A percentile compares a stretch with the other conserved stretches of the same genome.
Conservation (phyloP, 2,329 filamentous ascomycete genomes). For the Drechslerella stenobrocha region DNA sequence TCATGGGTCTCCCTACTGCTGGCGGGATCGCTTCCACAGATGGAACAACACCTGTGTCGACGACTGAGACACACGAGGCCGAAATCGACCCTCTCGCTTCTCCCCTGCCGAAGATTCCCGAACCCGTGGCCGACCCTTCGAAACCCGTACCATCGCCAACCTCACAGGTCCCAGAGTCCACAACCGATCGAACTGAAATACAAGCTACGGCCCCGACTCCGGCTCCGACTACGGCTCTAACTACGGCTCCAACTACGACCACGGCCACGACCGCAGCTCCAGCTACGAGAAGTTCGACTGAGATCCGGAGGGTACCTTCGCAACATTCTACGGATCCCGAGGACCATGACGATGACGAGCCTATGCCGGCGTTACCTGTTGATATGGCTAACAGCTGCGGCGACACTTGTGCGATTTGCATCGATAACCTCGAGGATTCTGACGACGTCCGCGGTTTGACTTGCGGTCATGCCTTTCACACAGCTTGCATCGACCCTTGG, state of each 20-base stretch:
- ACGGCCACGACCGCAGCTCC: slow-evolving; percentile 1
- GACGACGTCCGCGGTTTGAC: slow-evolving; percentile 92
- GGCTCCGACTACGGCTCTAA: not conserved
- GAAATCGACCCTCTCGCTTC: slow-evolving; percentile 35
- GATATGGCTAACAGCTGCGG: slow-evolving; percentile 80
- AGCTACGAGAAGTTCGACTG: slow-evolving; percentile 15
- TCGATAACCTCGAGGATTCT: slow-evolving; percentile 90
- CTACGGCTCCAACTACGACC: too few species aligned
- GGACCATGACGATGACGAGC: slow-evolving; percentile 75
- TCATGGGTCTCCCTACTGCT: slow-evolving; percentile 77
- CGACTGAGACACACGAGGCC: slow-evolving; percentile 16
- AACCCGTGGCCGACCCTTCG: slow-evolving; percentile 39
- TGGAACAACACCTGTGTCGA: slow-evolving; percentile 23
- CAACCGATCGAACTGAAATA: slow-evolving; percentile 14
- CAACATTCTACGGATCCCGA: slow-evolving; percentile 59
- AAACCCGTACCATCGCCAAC: slow-evolving; percentile 21
- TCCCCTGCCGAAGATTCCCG: slow-evolving; percentile 39
- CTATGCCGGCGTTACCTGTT: slow-evolving; percentile 77
- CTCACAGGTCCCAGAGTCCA: slow-evolving; percentile 21
- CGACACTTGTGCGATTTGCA: slow-evolving; percentile 93
- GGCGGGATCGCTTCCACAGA: slow-evolving; percentile 67
- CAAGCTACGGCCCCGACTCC: not conserved
- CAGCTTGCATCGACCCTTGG: slow-evolving; percentile 94
- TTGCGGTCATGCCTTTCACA: slow-evolving; percentile 98
- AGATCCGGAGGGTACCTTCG: slow-evolving; percentile 25